These are phyloP conservation scores for Penicillium sp. DNA, from an alignment of 2,329 filamentous ascomycete genomes.

Conservation along the genomic window DNA sequence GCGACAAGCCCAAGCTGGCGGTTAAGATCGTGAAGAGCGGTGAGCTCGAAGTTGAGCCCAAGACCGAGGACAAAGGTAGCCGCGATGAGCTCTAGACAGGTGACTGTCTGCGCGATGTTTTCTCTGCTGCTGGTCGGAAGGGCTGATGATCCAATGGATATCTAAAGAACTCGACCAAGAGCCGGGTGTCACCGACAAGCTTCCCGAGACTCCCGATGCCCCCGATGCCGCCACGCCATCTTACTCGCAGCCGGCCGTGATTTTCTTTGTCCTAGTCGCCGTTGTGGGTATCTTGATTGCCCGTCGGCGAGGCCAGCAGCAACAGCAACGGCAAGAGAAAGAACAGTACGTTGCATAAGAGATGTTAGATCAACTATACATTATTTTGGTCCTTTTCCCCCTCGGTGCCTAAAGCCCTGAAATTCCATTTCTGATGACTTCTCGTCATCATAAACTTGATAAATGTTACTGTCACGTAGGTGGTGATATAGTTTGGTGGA, in stretches of 20 bases:
- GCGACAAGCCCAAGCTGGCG: slow-evolving; percentile 57
- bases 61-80: slow-evolving; percentile 57
- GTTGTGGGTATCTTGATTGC: slow-evolving; percentile 19
- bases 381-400: neutral
- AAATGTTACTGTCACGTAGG: slow-evolving; percentile 2
- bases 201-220: slow-evolving; percentile 5
- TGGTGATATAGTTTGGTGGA: slow-evolving; percentile 5
- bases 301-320: slow-evolving; percentile 19
- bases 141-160: slow-evolving; percentile 34
- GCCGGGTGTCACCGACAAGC: slow-evolving; percentile 6
- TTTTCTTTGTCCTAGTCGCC: slow-evolving; percentile 20
- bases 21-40: slow-evolving; percentile 67
- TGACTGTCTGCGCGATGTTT: slow-evolving; percentile 22
- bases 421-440: neutral
- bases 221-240: slow-evolving; percentile 6
- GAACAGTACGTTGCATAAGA: slow-evolving; percentile 15
- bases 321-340: slow-evolving; percentile 13
- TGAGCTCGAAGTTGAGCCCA: slow-evolving; percentile 56
- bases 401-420: neutral
- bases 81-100: slow-evolving; percentile 61
- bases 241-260: slow-evolving; percentile 14
- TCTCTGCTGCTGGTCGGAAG: slow-evolving; percentile 26
- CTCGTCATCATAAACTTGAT: neutral
- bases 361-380: neutral
- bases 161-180: slow-evolving; percentile 22